Evolutionary conservation across 305 asterid genomes (phyloP).

Genomic region (Coffea humblotiana): DNA sequence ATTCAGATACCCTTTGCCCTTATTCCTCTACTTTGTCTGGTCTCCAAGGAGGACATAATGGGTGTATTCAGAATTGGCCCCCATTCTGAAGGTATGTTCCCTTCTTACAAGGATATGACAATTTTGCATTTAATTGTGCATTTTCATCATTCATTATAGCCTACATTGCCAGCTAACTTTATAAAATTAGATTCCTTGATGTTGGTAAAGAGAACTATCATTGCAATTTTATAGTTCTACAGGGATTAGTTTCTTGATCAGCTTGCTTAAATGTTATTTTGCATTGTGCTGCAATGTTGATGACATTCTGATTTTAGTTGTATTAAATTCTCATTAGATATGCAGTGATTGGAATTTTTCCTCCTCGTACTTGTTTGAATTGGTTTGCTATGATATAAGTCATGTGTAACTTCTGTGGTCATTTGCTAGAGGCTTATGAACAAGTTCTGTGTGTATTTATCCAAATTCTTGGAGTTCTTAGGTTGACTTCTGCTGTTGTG

Average conservation of each 20-base stretch:
- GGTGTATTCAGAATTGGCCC: constrained; percentile 76
- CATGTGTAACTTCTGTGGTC: not conserved
- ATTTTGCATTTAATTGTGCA: not conserved
- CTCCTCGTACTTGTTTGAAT: not conserved
- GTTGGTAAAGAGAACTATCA: not conserved
- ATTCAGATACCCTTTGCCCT: constrained; percentile 92
- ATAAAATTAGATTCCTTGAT: not conserved
- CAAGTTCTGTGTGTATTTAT: not conserved
- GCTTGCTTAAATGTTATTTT: not conserved
- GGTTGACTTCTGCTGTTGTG: not conserved
- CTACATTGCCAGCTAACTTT: not conserved
- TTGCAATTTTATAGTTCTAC: not conserved
- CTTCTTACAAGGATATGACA: not conserved
- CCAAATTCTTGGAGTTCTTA: not conserved
- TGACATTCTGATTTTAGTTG: not conserved
- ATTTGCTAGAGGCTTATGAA: not conserved
- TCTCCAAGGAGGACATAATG: constrained; percentile 81
- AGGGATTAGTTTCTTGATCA: not conserved
- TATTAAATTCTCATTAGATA: not conserved
- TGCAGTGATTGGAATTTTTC: not conserved
- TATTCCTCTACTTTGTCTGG: constrained; percentile 83
- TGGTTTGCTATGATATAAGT: not conserved
- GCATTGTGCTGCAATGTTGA: not conserved
- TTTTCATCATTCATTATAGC: not conserved
- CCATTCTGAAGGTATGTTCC: constrained; percentile 55